Conservation (phyloP, 768 basidiomycete genomes). For the Suillus hirtellus region DNA sequence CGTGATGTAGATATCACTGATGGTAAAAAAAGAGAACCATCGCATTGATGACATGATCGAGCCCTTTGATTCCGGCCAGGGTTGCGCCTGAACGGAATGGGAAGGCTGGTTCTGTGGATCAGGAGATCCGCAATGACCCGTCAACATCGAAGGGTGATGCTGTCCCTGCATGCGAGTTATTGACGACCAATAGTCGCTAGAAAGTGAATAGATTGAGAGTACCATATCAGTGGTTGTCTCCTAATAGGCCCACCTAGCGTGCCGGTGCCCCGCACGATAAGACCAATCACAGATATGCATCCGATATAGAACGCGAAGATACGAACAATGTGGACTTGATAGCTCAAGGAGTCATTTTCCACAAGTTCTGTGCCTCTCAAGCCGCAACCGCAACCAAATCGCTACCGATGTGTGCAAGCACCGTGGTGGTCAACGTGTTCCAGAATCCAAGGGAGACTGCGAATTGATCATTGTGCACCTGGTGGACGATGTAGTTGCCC, state of each 20-base stretch:
- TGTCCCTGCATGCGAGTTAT: constrained; percentile 42
- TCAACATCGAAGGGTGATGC: constrained; percentile 68
- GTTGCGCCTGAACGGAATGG: constrained; percentile 31
- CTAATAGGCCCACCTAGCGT: constrained; percentile 39
- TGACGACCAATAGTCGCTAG: constrained; percentile 39
- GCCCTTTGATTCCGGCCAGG: constrained; percentile 54
- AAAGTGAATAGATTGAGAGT: not conserved
- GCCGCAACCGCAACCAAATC: constrained; percentile 72
- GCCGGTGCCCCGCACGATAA: constrained; percentile 66
- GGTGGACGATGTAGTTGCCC: constrained; percentile 49
- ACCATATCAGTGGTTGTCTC: constrained; percentile 15
- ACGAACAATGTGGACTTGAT: constrained; percentile 62
- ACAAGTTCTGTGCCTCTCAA: constrained; percentile 66
- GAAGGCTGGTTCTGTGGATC: not conserved
- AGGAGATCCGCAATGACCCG: constrained; percentile 33
- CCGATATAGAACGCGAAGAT: constrained; percentile 67
- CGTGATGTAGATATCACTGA: constrained; percentile 61
- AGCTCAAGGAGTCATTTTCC: constrained; percentile 73
- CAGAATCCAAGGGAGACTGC: constrained; percentile 71
- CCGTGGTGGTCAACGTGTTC: constrained; percentile 67
- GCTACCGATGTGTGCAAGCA: constrained; percentile 75
- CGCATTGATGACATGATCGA: constrained; percentile 66
- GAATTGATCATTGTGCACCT: constrained; percentile 49
- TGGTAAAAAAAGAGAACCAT: constrained; percentile 63
- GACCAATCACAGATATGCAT: constrained; percentile 69